A percentile compares a stretch with the other conserved stretches of the same genome.
Conservation (phyloP, 2,329 filamentous ascomycete species). For the Diplodia sapinea region DNA sequence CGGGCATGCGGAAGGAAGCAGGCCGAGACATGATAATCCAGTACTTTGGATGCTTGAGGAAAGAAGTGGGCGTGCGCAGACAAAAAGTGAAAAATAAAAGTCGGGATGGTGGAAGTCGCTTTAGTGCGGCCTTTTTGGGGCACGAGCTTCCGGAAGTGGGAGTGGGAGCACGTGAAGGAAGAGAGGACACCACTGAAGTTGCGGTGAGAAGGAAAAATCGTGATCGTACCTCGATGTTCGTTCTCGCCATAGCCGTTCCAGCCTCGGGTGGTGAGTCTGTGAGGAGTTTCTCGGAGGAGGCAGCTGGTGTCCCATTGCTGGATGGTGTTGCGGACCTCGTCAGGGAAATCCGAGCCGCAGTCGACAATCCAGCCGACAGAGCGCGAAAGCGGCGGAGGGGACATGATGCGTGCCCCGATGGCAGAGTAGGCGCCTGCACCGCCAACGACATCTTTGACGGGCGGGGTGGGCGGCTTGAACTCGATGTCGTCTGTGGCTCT, state of each 20-base stretch:
- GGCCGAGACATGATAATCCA: conserved; percentile 12
- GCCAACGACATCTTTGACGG: conserved; percentile 78
- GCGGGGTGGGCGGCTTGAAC: conserved; percentile 71
- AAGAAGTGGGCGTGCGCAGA: background rate
- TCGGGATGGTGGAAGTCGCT: background rate
- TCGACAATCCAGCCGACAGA: conserved; percentile 91
- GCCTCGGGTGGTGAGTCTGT: conserved; percentile 80
- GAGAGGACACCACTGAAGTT: background rate
- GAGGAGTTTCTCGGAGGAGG: conserved; percentile 68
- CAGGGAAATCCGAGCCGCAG: conserved; percentile 84
- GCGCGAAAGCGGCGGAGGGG: conserved; percentile 67
- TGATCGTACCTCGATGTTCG: conserved; percentile 62
- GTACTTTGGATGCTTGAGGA: background rate
- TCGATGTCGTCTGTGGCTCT: conserved; percentile 80
- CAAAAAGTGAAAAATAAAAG: background rate
- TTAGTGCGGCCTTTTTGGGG: background rate
- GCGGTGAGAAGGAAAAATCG: conserved; percentile 21
- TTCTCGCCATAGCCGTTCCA: conserved; percentile 87
- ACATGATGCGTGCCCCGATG: conserved; percentile 86
- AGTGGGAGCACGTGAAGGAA: background rate
- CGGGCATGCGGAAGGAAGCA: conserved; percentile 22
- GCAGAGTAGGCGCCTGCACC: conserved; percentile 88
- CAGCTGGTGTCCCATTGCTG: conserved; percentile 77
- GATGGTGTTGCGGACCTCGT: conserved; percentile 67
- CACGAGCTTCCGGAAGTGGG: conserved; percentile 6